Conservation (phyloP, 1,139 yeast genomes). For the Nakaseomyces glabratus region DNA sequence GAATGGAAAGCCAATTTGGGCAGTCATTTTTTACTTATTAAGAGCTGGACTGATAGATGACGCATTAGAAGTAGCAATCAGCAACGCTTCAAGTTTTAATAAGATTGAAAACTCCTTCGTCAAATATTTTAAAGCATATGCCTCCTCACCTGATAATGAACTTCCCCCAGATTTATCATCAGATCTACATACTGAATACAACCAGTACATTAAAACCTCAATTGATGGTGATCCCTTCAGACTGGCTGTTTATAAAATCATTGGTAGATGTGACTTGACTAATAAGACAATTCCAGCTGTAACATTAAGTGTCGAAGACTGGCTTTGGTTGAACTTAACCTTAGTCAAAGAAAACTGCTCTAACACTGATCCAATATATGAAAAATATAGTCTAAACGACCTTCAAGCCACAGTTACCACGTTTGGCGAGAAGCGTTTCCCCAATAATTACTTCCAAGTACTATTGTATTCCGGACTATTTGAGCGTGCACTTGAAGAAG, state of each 20-base stretch:
- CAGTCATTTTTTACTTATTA: constrained; percentile 69
- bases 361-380: constrained; percentile 48
- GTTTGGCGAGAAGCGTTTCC: constrained; percentile 68
- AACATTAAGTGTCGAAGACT: constrained; percentile 80
- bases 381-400: constrained; percentile 62
- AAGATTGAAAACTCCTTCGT: constrained; percentile 84
- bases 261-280: constrained; percentile 74
- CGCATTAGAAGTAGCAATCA: constrained; percentile 53
- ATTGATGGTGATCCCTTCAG: constrained; percentile 79
- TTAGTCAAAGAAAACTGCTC: constrained; percentile 52
- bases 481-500: constrained; percentile 70
- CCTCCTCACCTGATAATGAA: constrained; percentile 43
- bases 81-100: constrained; percentile 53
- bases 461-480: constrained; percentile 69
- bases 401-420: constrained; percentile 64
- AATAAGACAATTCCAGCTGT: constrained; percentile 72
- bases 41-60: constrained; percentile 78
- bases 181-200: constrained; percentile 70
- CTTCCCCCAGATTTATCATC: constrained; percentile 63
- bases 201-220: constrained; percentile 69
- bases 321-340: constrained; percentile 91
- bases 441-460: constrained; percentile 66
- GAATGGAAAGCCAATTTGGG: constrained; percentile 90
- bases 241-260: constrained; percentile 79
- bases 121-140: constrained; percentile 63